Percentiles rank a stretch among this genome's conserved stretches.
These are phyloP conservation scores for Penicillium sp. DNA, from an alignment of 2,329 filamentous ascomycete species.

Conservation along the genomic window DNA sequence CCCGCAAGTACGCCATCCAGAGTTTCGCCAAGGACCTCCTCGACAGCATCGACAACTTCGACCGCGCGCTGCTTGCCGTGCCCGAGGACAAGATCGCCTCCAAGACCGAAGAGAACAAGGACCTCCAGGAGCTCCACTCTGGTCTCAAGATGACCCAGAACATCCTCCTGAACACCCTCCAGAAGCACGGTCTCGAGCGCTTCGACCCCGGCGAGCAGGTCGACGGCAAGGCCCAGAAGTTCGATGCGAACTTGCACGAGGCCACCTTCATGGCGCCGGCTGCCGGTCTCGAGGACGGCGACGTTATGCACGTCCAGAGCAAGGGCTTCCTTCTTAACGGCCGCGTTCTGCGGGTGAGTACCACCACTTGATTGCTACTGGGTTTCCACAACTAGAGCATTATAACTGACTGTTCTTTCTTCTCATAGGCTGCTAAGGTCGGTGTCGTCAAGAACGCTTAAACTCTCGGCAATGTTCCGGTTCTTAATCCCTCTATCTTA, in stretches of 20 bases:
- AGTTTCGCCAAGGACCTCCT: conserved; percentile 91
- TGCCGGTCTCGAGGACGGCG: conserved; percentile 83
- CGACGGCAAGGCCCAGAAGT: conserved; percentile 68
- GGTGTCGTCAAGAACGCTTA: conserved; percentile 83
- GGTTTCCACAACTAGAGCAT: background rate
- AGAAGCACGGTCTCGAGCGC: conserved; percentile 91
- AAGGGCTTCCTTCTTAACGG: conserved; percentile 96
- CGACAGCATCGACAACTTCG: conserved; percentile 94
- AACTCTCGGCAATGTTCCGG: conserved; percentile 16
- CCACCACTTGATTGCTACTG: background rate
- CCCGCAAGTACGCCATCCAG: conserved; percentile 91
- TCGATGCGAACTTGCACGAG: conserved; percentile 96
- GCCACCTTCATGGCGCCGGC: conserved; percentile 91
- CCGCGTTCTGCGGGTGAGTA: conserved; percentile 68
- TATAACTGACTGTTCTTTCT: conserved; percentile 12
- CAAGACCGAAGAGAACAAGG: conserved; percentile 61
- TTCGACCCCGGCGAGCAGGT: conserved; percentile 65
- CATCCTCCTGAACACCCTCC: conserved; percentile 81
- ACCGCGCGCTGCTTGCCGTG: conserved; percentile 82
- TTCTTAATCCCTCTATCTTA: conserved; percentile 2
- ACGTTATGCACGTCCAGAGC: conserved; percentile 87
- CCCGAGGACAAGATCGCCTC: conserved; percentile 67
- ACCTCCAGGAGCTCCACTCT: conserved; percentile 77
- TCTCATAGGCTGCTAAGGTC: conserved; percentile 74
- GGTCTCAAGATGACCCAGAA: conserved; percentile 93